Evolutionary conservation across 352 stramenopile species (phyloP), one percentile per base, ranked within the genome.

Genomic region (Phytophthora megakarya): DNA sequence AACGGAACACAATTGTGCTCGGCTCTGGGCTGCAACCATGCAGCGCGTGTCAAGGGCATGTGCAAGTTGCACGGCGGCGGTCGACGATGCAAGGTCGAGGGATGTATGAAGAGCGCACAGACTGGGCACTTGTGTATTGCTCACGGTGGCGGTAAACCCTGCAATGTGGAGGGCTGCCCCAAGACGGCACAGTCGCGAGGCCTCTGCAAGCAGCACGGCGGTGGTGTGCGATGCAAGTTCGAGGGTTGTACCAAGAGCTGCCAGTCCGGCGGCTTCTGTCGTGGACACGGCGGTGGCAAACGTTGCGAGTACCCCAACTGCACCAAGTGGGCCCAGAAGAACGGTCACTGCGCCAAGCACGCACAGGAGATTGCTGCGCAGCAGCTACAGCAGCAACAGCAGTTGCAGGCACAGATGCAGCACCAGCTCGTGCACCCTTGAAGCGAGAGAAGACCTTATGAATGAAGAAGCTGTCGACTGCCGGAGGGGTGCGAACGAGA

Each of bases 321-420:
- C 59, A 89, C 82, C 19, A 96, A 96, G 73, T 94, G 86, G 85
- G 85, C 86, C 4, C 86, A 95, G 72, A 92, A 92, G 69, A 93
- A 93, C 48, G 86, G 85, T 28, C 84, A 93, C 58, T 95, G 86
- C 61, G 86, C 86, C 44, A 95, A 95, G 60, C 86, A 95, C 65
- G 86, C 86, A 51, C 86, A 95, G 57, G 86, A 95, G 67, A 81
- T 95, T 47, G 81, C 81, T 26, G 77, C 85, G 25, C 76, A 80
- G 46, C 65, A 78, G 45, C 65, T 82, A 42, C 75, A 77, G 57
- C 75, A 80, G 40, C 76, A 81, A 30, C 67, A 78, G 58, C 72
- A 72, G 26, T 46, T 76, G 48, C 75, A 77, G 66, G 65, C 72
- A 45, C 67, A 76, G 51, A 66, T 77, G 59, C 58, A 70, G 33